Conservation (phyloP, 2,329 filamentous ascomycete species). For the Penicillium sp. region DNA sequence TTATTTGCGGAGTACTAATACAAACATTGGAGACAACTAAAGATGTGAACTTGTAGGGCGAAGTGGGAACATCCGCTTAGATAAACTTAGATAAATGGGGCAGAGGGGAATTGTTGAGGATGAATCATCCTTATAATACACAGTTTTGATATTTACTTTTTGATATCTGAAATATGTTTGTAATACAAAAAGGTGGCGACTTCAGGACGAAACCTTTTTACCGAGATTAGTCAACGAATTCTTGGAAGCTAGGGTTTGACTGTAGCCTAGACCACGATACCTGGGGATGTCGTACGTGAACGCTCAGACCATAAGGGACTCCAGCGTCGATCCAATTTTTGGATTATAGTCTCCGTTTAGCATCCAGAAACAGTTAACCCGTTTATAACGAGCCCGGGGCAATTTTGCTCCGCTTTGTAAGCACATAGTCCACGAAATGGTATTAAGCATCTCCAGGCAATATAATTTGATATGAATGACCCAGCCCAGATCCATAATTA, state of each 20-base stretch:
- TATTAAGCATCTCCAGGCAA: not conserved
- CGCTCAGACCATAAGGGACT: not conserved
- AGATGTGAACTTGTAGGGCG: not conserved
- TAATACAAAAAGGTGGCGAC: not conserved
- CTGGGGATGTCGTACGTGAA: not conserved
- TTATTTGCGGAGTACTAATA: not conserved
- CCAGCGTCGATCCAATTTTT: not conserved
- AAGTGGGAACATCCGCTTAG: not conserved
- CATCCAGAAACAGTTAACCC: not conserved
- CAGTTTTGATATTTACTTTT: not conserved
- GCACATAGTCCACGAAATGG: not conserved
- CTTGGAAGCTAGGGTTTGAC: not conserved
- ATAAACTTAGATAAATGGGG: constrained; percentile 1
- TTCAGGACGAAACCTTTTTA: not conserved
- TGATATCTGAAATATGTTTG: not conserved
- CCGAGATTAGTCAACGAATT: not conserved
- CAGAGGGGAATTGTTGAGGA: not conserved
- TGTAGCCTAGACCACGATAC: not conserved
- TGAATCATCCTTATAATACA: not conserved
- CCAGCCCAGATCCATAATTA: not conserved
- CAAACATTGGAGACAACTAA: not conserved
- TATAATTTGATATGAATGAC: not conserved
- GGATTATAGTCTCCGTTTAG: not conserved
- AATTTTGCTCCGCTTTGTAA: not conserved
- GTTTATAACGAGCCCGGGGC: not conserved